Evolutionary conservation across 2,329 filamentous ascomycete genomes (phyloP), one percentile per base, ranked within the genome.

Genomic region (Phaeosphaeriaceae sp.): DNA sequence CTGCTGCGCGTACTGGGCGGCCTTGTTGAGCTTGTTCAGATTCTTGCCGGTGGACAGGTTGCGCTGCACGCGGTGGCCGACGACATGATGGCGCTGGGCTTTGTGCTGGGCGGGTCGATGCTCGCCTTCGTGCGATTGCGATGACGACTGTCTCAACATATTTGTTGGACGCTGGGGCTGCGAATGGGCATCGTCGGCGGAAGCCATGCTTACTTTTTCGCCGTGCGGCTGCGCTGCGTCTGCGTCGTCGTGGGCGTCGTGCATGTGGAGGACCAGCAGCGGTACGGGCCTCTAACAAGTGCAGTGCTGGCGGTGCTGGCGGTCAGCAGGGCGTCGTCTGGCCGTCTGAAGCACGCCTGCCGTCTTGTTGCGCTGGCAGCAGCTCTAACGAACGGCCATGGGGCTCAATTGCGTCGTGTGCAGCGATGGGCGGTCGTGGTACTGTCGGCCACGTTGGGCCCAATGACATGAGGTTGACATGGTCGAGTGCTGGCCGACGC

Each of bases 11-110:
- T 63, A 58, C 55, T 69, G 74, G 24, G 69, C 65, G 48, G 69
- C 63, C 57, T 77, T 78, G 67, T 62, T 72, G 55, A 77, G 68
- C 69, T 79, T 79, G 72, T 74, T 77, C 52, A 80, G 74, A 59
- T 79, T 78, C 69, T 79, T 80, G 61, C 78, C 76, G 53, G 72
- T 67, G 27, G 78, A 80, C 13, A 69, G 60, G 55, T 79, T 80
- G 56, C 78, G 65, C 62, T 72, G 74, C 59, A 79, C 67, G 68
- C 78, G 76, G 55, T 73, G 69, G 67, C 76, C 77, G 44, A 79
- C 78, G 61, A 79, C 75, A 70, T 79, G 77, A 64, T 76, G 72
- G 64, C 75, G 75, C 65, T 69, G 70, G 50, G 67, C 68, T 59
- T 79, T 78, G 58, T 71, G 71, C 56, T 69, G 65, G 10, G 63